Base-by-base conservation (phyloP, 1,284 basidiomycete genomes). In the Paramarasmius palmivorus region DNA sequence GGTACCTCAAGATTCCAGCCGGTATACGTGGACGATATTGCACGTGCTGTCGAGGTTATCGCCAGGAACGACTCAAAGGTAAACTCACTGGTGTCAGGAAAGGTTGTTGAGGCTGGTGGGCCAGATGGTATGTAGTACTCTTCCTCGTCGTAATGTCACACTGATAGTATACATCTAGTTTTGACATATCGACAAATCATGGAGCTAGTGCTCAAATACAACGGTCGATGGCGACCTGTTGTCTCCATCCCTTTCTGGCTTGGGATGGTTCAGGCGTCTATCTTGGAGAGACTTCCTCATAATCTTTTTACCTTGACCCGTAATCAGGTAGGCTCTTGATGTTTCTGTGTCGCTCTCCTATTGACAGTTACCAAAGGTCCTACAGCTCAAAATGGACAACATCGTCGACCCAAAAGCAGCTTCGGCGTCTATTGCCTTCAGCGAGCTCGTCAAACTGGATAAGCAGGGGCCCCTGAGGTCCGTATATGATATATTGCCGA, bases 61-160 rank as follows among this genome's bases (percentile, higher is more conserved):
- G 75, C 79, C 4, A 72, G 83, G 52, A 66, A 74, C 19, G 70
- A 79, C 54, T 52, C 65, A 9, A 66, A 71, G n/a, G 68, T 79
- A 0, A 65, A 73, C 32, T 61, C 68, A 9, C 58, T 63, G 8
- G 73, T 82, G 3, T 67, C 73, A 37, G 85, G 85, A 12, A 83
- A 81, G 62, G 75, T 84, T 7, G 74, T 88, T 39, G 86, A 90
- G 67, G 85, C 83, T 19, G 86, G 85, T 10, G 86, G 86, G 15
- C 86, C 86, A 5, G 79, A 86, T 54, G 71, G 87, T 86, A 57
- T 55, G 76, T 68, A 32, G 12, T 32, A 32, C 29, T 45, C 14
- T 22, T 12, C 35, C 47, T 53, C 42, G 23, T 25, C 42, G 29
- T 7, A 17, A 45, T 4, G 12, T 49, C 14, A 45, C 29, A 52